These are phyloP conservation scores for Alternaria hordeiaustralica DNA, from an alignment of 2,329 filamentous ascomycete genomes.

Conservation along the genomic window DNA sequence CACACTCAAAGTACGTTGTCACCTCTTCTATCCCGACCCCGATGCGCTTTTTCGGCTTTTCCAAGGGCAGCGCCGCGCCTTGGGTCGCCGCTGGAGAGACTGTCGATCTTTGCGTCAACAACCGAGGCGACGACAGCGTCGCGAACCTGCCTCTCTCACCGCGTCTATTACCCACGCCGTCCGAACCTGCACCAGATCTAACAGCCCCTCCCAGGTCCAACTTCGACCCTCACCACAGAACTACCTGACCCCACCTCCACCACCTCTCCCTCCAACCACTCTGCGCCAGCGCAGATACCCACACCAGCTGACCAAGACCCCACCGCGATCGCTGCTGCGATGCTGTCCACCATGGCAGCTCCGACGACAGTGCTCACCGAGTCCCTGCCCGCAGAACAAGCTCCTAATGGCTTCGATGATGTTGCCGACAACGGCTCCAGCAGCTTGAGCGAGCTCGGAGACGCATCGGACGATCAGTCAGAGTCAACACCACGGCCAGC, in stretches of 20 bases:
- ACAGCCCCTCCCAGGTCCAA: conserved; percentile 17
- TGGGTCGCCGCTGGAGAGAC: conserved; percentile 1
- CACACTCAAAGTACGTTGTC: conserved; percentile 30
- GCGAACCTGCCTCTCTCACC: conserved; percentile 15
- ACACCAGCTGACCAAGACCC: conserved; percentile 19
- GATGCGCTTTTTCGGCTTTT: not conserved
- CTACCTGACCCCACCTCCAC: conserved; percentile 46
- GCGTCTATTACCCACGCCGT: not conserved
- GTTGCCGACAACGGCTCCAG: conserved; percentile 75
- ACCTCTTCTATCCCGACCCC: not conserved
- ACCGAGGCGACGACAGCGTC: conserved; percentile 21
- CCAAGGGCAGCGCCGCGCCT: not conserved
- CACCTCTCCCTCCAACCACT: conserved; percentile 52
- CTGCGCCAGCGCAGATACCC: conserved; percentile 24
- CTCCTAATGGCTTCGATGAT: conserved; percentile 34
- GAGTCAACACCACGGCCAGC: conserved; percentile 40
- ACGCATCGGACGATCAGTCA: conserved; percentile 70
- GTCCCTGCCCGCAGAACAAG: conserved; percentile 16
- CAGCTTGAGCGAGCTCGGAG: conserved; percentile 87
- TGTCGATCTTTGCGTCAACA: conserved; percentile 27
- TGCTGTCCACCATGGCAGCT: conserved; percentile 35
- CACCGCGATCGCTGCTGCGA: conserved; percentile 22
- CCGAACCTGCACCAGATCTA: conserved; percentile 4
- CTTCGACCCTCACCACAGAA: conserved; percentile 20
- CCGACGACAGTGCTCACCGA: conserved; percentile 26